Base-by-base conservation (phyloP, 495 filamentous ascomycete genomes). In the Aspergillus coremiiformis region DNA sequence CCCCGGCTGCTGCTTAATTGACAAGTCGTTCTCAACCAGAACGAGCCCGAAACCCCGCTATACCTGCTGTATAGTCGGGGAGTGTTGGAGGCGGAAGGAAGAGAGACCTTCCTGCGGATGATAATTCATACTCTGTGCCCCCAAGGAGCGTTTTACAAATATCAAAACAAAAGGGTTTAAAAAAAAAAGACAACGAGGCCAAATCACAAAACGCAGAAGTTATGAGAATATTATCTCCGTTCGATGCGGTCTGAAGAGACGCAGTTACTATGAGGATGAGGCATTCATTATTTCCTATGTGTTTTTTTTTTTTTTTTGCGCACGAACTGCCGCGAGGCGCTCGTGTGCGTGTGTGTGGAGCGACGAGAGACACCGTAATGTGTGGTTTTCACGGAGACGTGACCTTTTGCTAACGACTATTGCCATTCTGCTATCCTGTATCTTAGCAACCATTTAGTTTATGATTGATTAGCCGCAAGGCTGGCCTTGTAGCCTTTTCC, bases 391-490 rank as follows among this genome's bases (percentile, higher is more conserved):
- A 56, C 51, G 59, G 59, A 54, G 55, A 63, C 39, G 49, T 54
- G 52, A 53, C 46, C 51, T 21, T 54, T 57, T 61, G 61, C 53
- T 70, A 64, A 72, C 67, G 69, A 74, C 67, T 69, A 61, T 68
- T 66, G 65, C 61, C 64, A 64, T 74, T 62, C 57, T 65, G 57
- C 64, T 71, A 65, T 70, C 65, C 50, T 72, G 67, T 74, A 74
- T 69, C 68, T 73, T 74, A 73, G 69, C 69, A 63, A 67, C 60
- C 60, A 70, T 74, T 74, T 73, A 69, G 63, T 63, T 67, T 61
- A 60, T 59, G 59, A 65, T 55, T 59, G 59, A 65, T 55, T 59
- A 51, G 55, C 58, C 59, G 59, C 62, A 65, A 65, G 57, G 63
- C 63, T 65, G 63, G 59, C 59, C 63, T 62, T 65, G 63, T 62